phyloP scores from a whole-genome alignment of 768 basidiomycete genomes.

The Suillus subluteus region DNA sequence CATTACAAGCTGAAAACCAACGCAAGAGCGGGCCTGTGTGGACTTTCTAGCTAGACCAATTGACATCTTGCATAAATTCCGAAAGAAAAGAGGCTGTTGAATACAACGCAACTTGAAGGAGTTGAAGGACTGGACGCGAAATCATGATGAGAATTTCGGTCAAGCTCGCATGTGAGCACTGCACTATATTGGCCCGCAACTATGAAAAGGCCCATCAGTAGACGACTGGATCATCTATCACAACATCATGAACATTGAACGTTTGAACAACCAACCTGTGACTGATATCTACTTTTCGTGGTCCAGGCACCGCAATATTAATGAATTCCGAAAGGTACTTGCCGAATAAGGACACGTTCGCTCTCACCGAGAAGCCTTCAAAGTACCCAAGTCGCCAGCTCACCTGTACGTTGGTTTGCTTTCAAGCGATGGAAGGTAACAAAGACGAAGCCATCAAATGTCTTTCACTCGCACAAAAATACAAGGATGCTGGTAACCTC shows the following conservation, averaged over 20 bases:
- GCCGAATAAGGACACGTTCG: constrained; percentile 9
- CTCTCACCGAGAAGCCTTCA: not conserved
- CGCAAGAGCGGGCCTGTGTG: not conserved
- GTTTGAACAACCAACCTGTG: not conserved
- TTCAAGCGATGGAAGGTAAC: constrained; percentile 74
- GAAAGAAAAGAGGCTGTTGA: not conserved
- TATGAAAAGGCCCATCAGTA: not conserved
- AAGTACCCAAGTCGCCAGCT: not conserved
- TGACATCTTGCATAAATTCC: not conserved
- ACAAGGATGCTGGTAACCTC: constrained; percentile 72
- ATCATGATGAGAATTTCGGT: too few species aligned
- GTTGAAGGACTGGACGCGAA: not conserved
- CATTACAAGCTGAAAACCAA: not conserved
- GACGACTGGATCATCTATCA: not conserved
- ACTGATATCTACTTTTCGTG: not conserved
- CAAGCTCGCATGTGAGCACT: not conserved
- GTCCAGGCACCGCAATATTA: not conserved
- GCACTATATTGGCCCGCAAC: not conserved
- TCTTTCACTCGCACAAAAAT: constrained; percentile 75
- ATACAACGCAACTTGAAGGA: not conserved
- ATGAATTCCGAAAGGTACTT: constrained; percentile 7
- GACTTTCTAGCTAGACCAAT: not conserved
- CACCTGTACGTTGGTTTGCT: constrained; percentile 16
- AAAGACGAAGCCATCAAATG: constrained; percentile 88
- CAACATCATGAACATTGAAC: too few species aligned